Base-by-base conservation (phyloP, 2,329 filamentous ascomycete species). In the Sphaerulina musiva region DNA sequence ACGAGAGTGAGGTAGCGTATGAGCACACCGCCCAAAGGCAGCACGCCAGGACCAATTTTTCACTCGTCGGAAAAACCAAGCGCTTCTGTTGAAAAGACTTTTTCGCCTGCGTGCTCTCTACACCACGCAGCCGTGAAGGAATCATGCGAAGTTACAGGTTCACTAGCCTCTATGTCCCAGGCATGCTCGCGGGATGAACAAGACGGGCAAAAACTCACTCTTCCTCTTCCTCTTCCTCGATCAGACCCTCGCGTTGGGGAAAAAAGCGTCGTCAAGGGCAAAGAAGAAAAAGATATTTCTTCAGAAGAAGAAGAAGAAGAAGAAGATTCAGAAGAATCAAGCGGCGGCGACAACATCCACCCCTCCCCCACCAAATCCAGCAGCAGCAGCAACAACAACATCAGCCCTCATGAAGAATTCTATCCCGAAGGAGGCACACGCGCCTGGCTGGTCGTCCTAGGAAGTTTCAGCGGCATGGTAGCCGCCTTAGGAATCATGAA, bases 361-460 rank as follows among this genome's bases (percentile, higher is more conserved):
- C 53, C 47, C 14, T 54, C 58, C 36, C 51, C 48, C n/a, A 58
- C 56, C 29, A 48, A 47, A 41, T 57, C 56, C 1, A 59, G 55
- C n/a, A 47, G 14, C 14, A 20, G 20, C 20, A 20, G 20, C 20
- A 20, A 2, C 20, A 20, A 2, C 1, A 59, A 54, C n/a, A 47
- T 57, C 10, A 58, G 48, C 1, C 58, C 53, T 1, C 47, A 59
- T 56, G 60, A 54, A 36, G 51, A 57, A 42, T 52, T 56, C 10
- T 62, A 62, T 43, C 90, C 90, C 0, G 90, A 95, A 73, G 89
- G 90, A 47, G 90, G 91, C 9, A 66, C 80, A 11, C 73, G 80
- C 59, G 88, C 88, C 51, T 95, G 90, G 87, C 77, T 87, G 3
- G 89, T 95, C 31, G 88, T 95, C 4, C 73, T 92, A 12, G 90